A percentile compares a stretch with the other conserved stretches of the same genome.
Conservation (phyloP, 2,329 filamentous ascomycete genomes). For the Ophiostoma tasmaniense region DNA sequence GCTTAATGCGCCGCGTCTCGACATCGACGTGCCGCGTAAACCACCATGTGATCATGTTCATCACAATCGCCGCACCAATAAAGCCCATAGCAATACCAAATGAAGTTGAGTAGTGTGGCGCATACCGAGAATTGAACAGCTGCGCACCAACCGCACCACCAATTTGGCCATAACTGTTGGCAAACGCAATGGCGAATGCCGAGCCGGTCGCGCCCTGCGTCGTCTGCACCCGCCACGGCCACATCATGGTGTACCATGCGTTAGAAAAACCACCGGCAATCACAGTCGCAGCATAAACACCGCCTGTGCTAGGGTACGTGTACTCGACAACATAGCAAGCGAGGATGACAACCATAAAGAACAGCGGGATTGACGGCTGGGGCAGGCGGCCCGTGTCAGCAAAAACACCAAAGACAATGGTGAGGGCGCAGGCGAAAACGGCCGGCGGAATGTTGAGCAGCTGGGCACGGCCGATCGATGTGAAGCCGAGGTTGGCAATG, state of each 20-base stretch:
- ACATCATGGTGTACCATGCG: constrained; percentile 40
- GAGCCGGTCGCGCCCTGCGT: constrained; percentile 38
- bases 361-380: constrained; percentile 10
- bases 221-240: constrained; percentile 43
- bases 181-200: constrained; percentile 42
- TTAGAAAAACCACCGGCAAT: constrained; percentile 37
- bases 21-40: constrained; percentile 36
- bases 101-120: constrained; percentile 35
- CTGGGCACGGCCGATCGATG: constrained; percentile 36
- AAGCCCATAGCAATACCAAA: constrained; percentile 39
- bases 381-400: constrained; percentile 10
- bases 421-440: constrained; percentile 13
- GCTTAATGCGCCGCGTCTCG: constrained; percentile 37
- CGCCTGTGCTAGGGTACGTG: constrained; percentile 18
- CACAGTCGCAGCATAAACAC: constrained; percentile 34
- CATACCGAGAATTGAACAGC: constrained; percentile 37
- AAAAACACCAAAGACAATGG: constrained; percentile 10
- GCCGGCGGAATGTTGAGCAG: constrained; percentile 33
- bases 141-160: constrained; percentile 41
- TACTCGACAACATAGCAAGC: constrained; percentile 16
- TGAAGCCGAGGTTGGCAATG: constrained; percentile 25
- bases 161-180: constrained; percentile 42
- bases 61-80: constrained; percentile 34
- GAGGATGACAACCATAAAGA: constrained; percentile 15
- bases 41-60: constrained; percentile 37